A percentile compares a stretch with the other conserved stretches of the same genome.
Evolutionary conservation across 2,329 filamentous ascomycete species (phyloP).

Genomic region (Blumeria hordei): DNA sequence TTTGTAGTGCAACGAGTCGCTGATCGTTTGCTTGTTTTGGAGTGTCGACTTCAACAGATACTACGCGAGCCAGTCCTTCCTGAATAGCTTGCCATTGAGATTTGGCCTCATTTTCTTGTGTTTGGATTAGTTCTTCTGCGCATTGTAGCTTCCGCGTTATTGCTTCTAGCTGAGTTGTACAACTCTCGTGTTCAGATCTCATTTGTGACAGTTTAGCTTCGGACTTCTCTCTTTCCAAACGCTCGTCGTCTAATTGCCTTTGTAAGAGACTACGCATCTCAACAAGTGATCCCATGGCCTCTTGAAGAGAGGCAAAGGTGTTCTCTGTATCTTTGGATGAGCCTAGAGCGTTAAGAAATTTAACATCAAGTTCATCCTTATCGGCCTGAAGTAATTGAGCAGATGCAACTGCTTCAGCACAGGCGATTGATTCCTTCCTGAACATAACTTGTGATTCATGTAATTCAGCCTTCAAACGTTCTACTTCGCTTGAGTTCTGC

Average conservation of each 20-base stretch:
- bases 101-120: conserved; percentile 65
- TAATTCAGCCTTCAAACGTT: conserved; percentile 64
- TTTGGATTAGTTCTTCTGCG: conserved; percentile 69
- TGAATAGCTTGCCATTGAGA: conserved; percentile 68
- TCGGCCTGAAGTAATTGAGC: conserved; percentile 62
- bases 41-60: conserved; percentile 17
- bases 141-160: conserved; percentile 54
- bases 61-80: conserved; percentile 54
- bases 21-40: conserved; percentile 27
- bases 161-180: conserved; percentile 51
- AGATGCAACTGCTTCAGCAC: conserved; percentile 51
- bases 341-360: conserved; percentile 41
- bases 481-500: conserved; percentile 60
- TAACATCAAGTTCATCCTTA: conserved; percentile 49
- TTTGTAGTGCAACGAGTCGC: conserved; percentile 49
- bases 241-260: conserved; percentile 62
- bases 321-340: conserved; percentile 43
- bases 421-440: conserved; percentile 57
- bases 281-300: conserved; percentile 54
- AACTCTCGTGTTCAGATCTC: conserved; percentile 60
- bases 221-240: conserved; percentile 44
- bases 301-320: conserved; percentile 50
- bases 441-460: conserved; percentile 56
- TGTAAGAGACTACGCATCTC: conserved; percentile 58
- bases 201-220: conserved; percentile 57